Base-by-base conservation (phyloP, 805 yeast species). In the Wickerhamiella allomyrinae region DNA sequence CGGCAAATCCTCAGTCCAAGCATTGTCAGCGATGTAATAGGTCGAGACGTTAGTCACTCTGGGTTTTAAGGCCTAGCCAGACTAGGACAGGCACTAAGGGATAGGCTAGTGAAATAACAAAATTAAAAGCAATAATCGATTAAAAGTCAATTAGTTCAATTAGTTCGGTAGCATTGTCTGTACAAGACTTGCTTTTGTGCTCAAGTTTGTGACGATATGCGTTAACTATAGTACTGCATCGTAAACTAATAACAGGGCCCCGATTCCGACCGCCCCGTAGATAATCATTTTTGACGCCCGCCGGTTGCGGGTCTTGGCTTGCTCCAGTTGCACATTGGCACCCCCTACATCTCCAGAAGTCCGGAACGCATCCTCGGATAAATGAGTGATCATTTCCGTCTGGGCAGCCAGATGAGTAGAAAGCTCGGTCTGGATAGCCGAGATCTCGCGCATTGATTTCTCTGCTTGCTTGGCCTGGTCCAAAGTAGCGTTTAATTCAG, bases 361-460 rank as follows among this genome's bases (percentile, higher is more conserved):
- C 47, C 74, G 74, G 46, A 74, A 76, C 46, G 82, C 87, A 46
- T 77, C 77, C 45, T 77, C 79, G 38, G 76, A 58, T 47, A 86
- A 63, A 31, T 67, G 64, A 39, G 71, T 67, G 13, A 86, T 79
- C 56, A 73, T 77, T 41, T 79, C 79, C 5, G 79, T 74, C 59
- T 86, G 96, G 1, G 73, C 58, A 20, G 74, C 73, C 38, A 86
- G 65, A 56, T 87, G 94, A 42, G 77, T 66, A 10, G 83, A 70
- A 41, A 86, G 65, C 54, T 83, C 91, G 20, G 77, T 67, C 54
- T 86, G 89, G 47, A 87, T 59, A 42, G 77, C 73, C 1, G 86
- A 71, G 34, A 87, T 78, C 54, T 84, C 95, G 17, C 53, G 51
- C 49, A 65, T 54, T 21, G 67, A 59, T 49, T 53, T 54, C 47